phyloP scores from a whole-genome alignment of 495 filamentous ascomycete species.

The Durotheca rogersii region DNA sequence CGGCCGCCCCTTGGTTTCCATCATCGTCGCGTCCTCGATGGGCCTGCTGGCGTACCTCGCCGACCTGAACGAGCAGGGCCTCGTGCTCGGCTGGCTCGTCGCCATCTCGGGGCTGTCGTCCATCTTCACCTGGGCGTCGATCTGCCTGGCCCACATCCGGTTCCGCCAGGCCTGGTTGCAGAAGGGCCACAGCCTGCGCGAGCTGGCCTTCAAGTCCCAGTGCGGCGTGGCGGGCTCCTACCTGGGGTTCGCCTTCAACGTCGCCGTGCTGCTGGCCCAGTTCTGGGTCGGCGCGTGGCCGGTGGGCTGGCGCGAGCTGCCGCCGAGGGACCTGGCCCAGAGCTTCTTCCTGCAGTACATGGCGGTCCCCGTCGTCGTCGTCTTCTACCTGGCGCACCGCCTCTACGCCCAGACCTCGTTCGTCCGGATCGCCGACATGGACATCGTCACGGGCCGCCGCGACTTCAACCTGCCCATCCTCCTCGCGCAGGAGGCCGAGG shows the following conservation, averaged over 20 bases:
- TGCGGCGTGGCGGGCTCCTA: slow-evolving; percentile 81
- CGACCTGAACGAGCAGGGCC: slow-evolving; percentile 59
- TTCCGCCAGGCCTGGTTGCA: slow-evolving; percentile 78
- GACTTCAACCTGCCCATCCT: slow-evolving; percentile 77
- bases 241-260: slow-evolving; percentile 77
- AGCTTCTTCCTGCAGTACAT: slow-evolving; percentile 80
- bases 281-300: slow-evolving; percentile 92
- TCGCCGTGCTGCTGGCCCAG: slow-evolving; percentile 81
- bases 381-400: slow-evolving; percentile 79
- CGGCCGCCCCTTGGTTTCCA: slow-evolving; percentile 76
- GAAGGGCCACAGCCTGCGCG: slow-evolving; percentile 67
- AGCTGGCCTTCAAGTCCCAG: slow-evolving; percentile 79
- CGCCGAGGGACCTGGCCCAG: slow-evolving; percentile 46
- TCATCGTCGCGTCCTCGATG: slow-evolving; percentile 64
- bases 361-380: slow-evolving; percentile 76
- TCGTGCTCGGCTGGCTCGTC: slow-evolving; percentile 84
- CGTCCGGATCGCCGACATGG: slow-evolving; percentile 69
- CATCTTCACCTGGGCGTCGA: slow-evolving; percentile 91
- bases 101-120: slow-evolving; percentile 84
- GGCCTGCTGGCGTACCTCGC: slow-evolving; percentile 81
- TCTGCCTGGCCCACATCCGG: slow-evolving; percentile 86
- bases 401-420: slow-evolving; percentile 69
- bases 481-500: slow-evolving; percentile 72
- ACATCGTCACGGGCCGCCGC: slow-evolving; percentile 84
- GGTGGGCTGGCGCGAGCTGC: slow-evolving; percentile 55